Base-by-base conservation (phyloP, 106 monocot genomes). In the Alisma plantagoaquatica region DNA sequence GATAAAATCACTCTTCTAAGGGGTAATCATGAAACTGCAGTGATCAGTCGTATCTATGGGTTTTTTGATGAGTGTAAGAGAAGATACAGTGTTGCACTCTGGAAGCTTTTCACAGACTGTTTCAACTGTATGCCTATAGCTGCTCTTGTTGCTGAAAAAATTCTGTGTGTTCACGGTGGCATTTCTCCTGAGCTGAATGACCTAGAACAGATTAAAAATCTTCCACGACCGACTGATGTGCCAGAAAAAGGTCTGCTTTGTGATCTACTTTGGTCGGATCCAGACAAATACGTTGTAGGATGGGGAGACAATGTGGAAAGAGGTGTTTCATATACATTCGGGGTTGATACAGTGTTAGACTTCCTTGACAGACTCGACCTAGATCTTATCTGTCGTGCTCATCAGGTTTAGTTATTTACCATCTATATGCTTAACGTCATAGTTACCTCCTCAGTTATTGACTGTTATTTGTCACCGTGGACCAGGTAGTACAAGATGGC, bases 231-330 rank as follows among this genome's bases (percentile, higher is more conserved):
- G 11, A 35, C 4, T 19, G 56, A 56, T 14, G 56, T 56, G 2
- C 56, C 56, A 2, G 56, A 56, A n/a, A 33, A 22, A 0, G 56
- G 56, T 5, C 32, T 56, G 2, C 56, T 56, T 20, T 56, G 56
- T 33, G 56, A 56, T 20, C 33, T 56, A 12, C 33, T 56, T 18
- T 56, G 56, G 56, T 56, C 56, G 0, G 56, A 56, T 23, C 56
- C 56, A 19, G 27, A 18, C 15, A 56, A 38, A 23, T 32, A 56
- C 1, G 17, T 56, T 33, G 32, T 18, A 0, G 56, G 56, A 18
- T 56, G 56, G 56, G 56, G 56, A 23, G 31, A 30, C 23, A 56
- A 56, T 33, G n/a, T n/a, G n/a, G 56, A 56, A 20, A n/a, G 56
- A 17, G 56, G 56, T 18, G 56, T 56, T 18, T 56, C 56, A 4